These are phyloP conservation scores for Pseudogymnoascus sp. DNA, from an alignment of 2,329 filamentous ascomycete genomes.

Conservation along the genomic window DNA sequence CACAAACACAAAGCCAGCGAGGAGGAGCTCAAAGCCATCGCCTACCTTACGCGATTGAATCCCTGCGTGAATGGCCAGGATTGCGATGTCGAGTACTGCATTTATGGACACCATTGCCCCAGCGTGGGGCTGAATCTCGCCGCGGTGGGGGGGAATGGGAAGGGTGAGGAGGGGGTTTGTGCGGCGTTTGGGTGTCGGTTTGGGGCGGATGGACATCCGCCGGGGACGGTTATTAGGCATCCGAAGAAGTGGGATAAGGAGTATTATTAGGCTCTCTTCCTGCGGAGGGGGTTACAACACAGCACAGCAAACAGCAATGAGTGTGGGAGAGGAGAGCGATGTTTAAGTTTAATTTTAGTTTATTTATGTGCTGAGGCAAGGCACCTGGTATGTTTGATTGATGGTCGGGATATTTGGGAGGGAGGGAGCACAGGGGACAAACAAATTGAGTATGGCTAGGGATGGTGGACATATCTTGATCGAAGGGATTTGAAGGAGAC, in stretches of 20 bases:
- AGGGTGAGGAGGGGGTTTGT: conserved; percentile 46
- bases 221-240: conserved; percentile 39
- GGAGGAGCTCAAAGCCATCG: conserved; percentile 52
- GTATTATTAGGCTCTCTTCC: conserved; percentile 10
- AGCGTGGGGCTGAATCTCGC: conserved; percentile 19
- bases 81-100: conserved; percentile 52
- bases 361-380: conserved; percentile 3
- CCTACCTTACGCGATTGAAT: conserved; percentile 50
- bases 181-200: conserved; percentile 53
- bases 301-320: background rate
- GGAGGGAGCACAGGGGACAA: background rate
- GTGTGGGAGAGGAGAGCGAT: background rate
- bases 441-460: background rate
- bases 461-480: background rate
- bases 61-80: conserved; percentile 53
- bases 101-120: conserved; percentile 54
- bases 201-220: conserved; percentile 46
- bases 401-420: background rate
- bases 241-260: conserved; percentile 15
- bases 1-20: conserved; percentile 48
- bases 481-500: background rate
- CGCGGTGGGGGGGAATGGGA: conserved; percentile 41
- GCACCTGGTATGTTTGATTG: background rate
- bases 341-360: conserved; percentile 8
- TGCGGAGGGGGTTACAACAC: background rate